phyloP scores from a whole-genome alignment of 257 asterid genomes.

The Agastache rugosa region DNA sequence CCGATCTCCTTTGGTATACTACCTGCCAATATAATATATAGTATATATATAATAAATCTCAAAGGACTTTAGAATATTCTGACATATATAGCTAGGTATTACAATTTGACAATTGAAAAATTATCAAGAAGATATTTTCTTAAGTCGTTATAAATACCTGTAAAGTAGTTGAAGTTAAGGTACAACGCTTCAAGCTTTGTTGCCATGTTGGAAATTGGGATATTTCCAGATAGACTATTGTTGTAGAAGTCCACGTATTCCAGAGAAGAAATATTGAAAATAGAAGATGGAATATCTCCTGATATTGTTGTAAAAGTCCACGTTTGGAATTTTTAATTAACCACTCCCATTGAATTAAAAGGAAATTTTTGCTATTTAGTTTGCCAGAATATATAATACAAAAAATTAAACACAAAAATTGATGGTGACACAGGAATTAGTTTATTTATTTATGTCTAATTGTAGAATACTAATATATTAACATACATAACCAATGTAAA shows the following conservation, averaged over 20 bases:
- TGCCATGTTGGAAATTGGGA: background rate
- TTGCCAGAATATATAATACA: too few species aligned
- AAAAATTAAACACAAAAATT: too few species aligned
- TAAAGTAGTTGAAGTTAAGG: background rate
- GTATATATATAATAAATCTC: too few species aligned
- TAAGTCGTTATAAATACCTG: background rate
- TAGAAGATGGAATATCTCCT: background rate
- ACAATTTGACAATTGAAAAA: background rate
- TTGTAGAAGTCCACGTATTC: background rate
- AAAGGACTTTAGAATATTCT: too few species aligned
- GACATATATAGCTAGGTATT: background rate
- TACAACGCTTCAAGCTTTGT: background rate
- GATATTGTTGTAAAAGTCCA: background rate
- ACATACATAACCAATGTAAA: too few species aligned
- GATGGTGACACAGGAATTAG: too few species aligned
- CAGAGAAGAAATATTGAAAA: constrained; percentile 12
- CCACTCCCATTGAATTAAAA: too few species aligned
- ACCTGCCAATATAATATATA: background rate
- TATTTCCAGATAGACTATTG: background rate
- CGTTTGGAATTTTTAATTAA: background rate
- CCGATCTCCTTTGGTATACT: constrained; percentile 9
- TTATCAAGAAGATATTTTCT: too few species aligned
- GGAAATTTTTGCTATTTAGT: too few species aligned
- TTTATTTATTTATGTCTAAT: too few species aligned
- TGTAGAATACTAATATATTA: too few species aligned